These are phyloP conservation scores for Crithidia brevicula DNA, from an alignment of 208 protist species.

Conservation along the genomic window DNA sequence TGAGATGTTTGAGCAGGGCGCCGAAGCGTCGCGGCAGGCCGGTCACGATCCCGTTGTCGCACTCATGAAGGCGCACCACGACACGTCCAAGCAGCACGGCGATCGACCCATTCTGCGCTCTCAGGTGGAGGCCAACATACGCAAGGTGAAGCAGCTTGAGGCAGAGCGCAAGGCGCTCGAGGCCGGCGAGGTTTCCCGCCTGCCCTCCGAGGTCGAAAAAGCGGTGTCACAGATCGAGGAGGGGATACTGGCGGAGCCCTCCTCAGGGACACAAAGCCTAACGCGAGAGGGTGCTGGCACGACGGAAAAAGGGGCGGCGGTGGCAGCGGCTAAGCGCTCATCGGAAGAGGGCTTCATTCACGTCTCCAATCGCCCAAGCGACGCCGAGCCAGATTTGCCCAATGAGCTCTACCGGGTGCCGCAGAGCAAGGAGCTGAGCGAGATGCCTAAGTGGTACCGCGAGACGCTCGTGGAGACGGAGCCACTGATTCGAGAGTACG, in stretches of 20 bases:
- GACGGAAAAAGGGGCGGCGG: neutral
- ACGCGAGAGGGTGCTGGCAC: neutral
- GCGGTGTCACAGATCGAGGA: conserved; percentile 35
- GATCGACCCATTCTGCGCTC: conserved; percentile 67
- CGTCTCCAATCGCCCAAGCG: conserved; percentile 51
- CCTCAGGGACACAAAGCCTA: neutral
- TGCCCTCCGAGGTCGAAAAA: conserved; percentile 21
- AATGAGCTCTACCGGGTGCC: conserved; percentile 75
- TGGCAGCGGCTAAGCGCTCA: neutral
- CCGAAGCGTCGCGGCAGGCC: conserved; percentile 57
- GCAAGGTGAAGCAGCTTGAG: conserved; percentile 59
- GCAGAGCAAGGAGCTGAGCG: conserved; percentile 52
- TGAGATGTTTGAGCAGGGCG: conserved; percentile 79
- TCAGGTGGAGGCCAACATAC: conserved; percentile 75
- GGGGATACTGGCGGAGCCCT: conserved; percentile 12
- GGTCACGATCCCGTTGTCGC: conserved; percentile 66
- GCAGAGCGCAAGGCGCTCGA: conserved; percentile 37
- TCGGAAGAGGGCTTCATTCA: conserved; percentile 57
- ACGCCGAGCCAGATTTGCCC: conserved; percentile 74
- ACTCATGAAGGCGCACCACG: conserved; percentile 66
- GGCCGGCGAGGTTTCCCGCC: neutral
- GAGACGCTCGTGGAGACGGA: conserved; percentile 79
- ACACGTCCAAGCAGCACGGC: conserved; percentile 62
- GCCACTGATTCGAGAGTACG: conserved; percentile 80
- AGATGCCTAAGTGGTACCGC: conserved; percentile 85